Evolutionary conservation across 179 eudicot species (phyloP), one percentile per base, ranked within the genome.

Genomic region (Drosera spatulata): DNA sequence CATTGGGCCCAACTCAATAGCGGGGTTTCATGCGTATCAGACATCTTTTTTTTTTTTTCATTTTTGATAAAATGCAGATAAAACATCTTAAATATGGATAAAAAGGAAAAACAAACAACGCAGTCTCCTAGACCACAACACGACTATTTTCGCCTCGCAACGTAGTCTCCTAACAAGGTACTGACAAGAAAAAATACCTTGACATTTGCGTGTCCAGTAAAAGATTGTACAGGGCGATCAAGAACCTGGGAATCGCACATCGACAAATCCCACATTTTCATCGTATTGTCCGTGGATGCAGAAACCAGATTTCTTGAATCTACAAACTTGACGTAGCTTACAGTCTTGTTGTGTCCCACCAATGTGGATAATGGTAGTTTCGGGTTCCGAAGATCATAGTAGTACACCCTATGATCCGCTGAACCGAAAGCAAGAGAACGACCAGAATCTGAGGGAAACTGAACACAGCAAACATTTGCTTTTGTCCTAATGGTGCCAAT

Each of bases 241-340:
- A 93, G 73, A 72, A 89, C 85, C 61, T 80, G 74, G 56, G 97
- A 80, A 14, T 83, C 61, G 63, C 94, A 80, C 61, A 63, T 71
- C 5, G 99, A 82, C 75, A 93, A 73, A 77, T 93, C 99, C 99
- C 99, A 93, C 39, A 93, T 90, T 82, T 93, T 93, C 62, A 93
- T 53, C 2, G 97, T 82, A 71, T 83, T 90, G 65, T 93, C 99
- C 10, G 95, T 93, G 6, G 99, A 93, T 55, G 97, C 77, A 53
- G 97, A 82, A 60, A 93, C 97, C 40, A 93, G 79, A 61, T 66
- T 85, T 43, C 68, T 67, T 3, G 97, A 86, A 69, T 90, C 95
- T n/a, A 93, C 71, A 79, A 93, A 93, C 82, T 89, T 93, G 65
- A 93, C 81, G 67, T 86, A 86, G 80, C 99, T 93, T 63, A 93